Evolutionary conservation across 345 rosid genomes (phyloP).

Genomic region (Syzygium aqueum): DNA sequence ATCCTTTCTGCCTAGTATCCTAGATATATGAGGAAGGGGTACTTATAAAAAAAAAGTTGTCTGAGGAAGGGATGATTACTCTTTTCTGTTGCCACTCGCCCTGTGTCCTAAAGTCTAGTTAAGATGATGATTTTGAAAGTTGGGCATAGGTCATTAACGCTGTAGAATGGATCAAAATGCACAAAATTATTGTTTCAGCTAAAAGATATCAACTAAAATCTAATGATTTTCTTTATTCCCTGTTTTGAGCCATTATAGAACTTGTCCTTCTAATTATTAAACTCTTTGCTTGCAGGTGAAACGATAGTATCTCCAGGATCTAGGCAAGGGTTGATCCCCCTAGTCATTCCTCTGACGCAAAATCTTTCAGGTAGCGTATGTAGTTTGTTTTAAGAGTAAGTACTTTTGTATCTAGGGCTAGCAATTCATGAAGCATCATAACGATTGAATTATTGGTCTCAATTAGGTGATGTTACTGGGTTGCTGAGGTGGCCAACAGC

Average conservation of each 20-base stretch:
- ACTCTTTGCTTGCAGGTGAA: slow-evolving; percentile 41
- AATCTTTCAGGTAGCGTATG: slow-evolving; percentile 42
- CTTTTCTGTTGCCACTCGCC: not conserved
- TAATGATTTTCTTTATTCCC: not conserved
- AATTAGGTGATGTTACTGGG: slow-evolving; percentile 62
- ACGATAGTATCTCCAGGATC: slow-evolving; percentile 63
- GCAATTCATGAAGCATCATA: not conserved
- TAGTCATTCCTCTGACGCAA: slow-evolving; percentile 66
- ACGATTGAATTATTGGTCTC: not conserved
- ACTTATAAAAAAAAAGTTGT: not conserved
- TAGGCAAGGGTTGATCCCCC: slow-evolving; percentile 63
- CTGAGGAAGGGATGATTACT: not conserved
- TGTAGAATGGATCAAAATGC: not conserved
- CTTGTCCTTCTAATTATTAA: not conserved
- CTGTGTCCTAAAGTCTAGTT: not conserved
- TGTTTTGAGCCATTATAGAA: not conserved
- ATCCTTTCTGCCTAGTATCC: not conserved
- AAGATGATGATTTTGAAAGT: not conserved
- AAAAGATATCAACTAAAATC: not conserved
- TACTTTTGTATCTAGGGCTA: not conserved
- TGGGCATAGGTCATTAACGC: not conserved
- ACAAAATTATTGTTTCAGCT: not conserved
- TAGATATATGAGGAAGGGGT: not conserved
- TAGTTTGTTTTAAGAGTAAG: not conserved
- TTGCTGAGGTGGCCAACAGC: slow-evolving; percentile 93